Base-by-base conservation (phyloP, 768 basidiomycete genomes). In the Lepiota brunneoincarnata region DNA sequence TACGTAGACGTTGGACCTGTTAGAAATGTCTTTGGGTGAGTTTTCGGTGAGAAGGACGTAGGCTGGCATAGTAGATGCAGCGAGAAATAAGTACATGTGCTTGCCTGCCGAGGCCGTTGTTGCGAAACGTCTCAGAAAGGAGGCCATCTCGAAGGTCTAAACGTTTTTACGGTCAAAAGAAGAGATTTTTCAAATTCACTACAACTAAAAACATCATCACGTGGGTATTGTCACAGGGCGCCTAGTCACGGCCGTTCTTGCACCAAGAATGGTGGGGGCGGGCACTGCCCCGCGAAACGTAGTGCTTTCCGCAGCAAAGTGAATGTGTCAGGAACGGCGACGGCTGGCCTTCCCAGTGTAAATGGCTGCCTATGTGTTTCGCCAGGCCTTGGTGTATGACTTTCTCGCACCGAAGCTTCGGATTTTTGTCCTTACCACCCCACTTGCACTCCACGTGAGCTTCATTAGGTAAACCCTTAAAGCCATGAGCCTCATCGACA, bases 41-140 rank as follows among this genome's bases (percentile, higher is more conserved):
- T 44, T 51, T 39, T 46, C 61, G 47, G 65, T 67, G 58, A 70
- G 67, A 61, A 68, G 60, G 58, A 63, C 61, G 48, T 68, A 67
- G n/a, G n/a, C n/a, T 43, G 65, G 65, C 55, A 65, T 45, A 44
- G 64, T 64, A 54, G 67, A 65, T 59, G 64, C 61, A 69, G 63
- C 63, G 41, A 66, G 57, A 64, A 34, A 58, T 28, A 70, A 69
- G 60, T 65, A 75, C 72, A 72, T 66, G 58, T 59, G 67, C 62
- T 64, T 69, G 43, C 69, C 70, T 37, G 67, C 56, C 35, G 78
- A 74, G 11, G 81, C 75, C 51, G 79, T 71, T 18, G 80, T 75
- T 6, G 72, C 67, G 55, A 83, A 82, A 48, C 77, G 74, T 48
- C 81, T 74, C 44, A 84, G 67, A 62, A 80, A 76, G 14, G 72